Evolutionary conservation across 2,329 filamentous ascomycete species (phyloP).

Genomic region (Coniochaeta sp.): DNA sequence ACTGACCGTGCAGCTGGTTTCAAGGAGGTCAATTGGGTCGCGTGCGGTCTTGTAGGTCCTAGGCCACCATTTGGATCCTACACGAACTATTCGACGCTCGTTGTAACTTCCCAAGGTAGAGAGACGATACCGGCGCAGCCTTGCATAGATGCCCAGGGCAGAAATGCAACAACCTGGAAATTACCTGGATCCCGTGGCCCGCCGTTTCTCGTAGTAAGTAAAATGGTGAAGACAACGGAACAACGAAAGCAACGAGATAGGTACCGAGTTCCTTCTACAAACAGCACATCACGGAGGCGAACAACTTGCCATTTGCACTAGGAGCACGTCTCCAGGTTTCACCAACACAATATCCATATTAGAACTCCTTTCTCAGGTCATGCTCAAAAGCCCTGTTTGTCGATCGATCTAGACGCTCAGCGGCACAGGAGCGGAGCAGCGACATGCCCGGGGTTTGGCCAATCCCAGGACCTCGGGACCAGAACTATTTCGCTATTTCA

Average conservation of each 20-base stretch:
- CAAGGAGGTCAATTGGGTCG: too few species aligned
- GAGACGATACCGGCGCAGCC: neutral
- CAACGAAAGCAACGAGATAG: too few species aligned
- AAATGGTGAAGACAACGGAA: too few species aligned
- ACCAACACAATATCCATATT: neutral
- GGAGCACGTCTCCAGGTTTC: too few species aligned
- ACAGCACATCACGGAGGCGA: neutral
- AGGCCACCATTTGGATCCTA: neutral
- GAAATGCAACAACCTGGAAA: neutral
- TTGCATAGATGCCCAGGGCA: neutral
- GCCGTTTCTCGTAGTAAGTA: too few species aligned
- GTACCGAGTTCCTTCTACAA: too few species aligned
- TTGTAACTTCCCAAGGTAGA: neutral
- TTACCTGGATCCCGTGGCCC: neutral
- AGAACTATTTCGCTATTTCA: neutral
- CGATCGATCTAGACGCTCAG: neutral
- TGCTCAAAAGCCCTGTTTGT: neutral
- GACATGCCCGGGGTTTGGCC: neutral
- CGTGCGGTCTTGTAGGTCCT: neutral
- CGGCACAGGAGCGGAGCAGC: neutral
- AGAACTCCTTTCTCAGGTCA: neutral
- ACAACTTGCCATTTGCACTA: neutral
- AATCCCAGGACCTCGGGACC: neutral
- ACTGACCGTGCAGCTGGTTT: neutral
- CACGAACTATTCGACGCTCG: neutral